Percentiles rank a stretch among this genome's conserved stretches.
These are phyloP conservation scores for Rubia tinctorum DNA, from an alignment of 305 asterid genomes.

Conservation along the genomic window DNA sequence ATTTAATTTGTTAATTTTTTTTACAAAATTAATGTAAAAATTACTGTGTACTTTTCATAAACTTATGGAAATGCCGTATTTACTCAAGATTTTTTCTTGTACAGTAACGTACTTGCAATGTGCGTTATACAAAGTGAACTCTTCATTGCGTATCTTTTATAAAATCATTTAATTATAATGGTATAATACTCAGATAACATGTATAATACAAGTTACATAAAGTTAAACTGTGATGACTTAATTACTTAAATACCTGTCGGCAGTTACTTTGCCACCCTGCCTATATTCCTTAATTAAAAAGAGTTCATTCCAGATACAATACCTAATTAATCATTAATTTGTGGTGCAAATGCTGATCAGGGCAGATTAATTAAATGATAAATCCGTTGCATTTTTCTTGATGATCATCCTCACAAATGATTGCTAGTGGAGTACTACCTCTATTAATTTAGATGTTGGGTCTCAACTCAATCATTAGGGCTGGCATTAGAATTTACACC, in stretches of 20 bases:
- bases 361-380: neutral
- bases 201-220: too few relatives aligned
- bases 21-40: too few relatives aligned
- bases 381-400: neutral
- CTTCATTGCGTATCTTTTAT: too few relatives aligned
- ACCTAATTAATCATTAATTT: neutral
- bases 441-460: conserved; percentile 9
- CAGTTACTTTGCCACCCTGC: neutral
- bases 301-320: neutral
- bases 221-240: neutral
- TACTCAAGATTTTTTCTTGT: too few relatives aligned
- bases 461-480: conserved; percentile 12
- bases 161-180: too few relatives aligned
- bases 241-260: neutral
- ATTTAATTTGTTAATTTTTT: too few relatives aligned
- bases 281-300: neutral
- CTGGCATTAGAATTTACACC: conserved; percentile 11
- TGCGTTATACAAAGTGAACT: too few relatives aligned
- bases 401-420: conserved; percentile 1
- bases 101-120: too few relatives aligned
- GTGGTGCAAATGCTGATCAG: conserved; percentile 2
- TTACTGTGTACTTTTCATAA: too few relatives aligned
- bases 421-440: neutral
- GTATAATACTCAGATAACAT: too few relatives aligned
- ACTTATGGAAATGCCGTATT: too few relatives aligned